These are phyloP conservation scores for Penicillium sp. DNA, from an alignment of 2,329 filamentous ascomycete species.

Conservation along the genomic window DNA sequence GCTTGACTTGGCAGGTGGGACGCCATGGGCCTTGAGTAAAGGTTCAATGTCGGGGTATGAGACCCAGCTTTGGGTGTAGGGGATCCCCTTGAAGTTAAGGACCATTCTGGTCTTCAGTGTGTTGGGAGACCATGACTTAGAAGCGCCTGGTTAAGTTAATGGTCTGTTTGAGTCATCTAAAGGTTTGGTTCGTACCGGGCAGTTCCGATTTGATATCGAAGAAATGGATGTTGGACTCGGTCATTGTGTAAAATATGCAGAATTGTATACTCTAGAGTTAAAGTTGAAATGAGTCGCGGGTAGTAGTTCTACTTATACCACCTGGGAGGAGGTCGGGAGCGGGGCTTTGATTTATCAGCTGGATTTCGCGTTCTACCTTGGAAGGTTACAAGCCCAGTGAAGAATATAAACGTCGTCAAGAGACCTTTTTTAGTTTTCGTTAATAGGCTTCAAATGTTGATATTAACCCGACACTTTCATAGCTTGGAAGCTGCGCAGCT, in stretches of 20 bases:
- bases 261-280: not conserved
- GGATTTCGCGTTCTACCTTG: too few species aligned
- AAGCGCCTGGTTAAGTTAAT: slow-evolving; percentile 19
- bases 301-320: too few species aligned
- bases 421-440: not conserved
- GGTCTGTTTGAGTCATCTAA: not conserved
- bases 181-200: slow-evolving; percentile 18
- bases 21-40: slow-evolving; percentile 22
- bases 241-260: slow-evolving; percentile 13
- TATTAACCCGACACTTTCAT: not conserved
- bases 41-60: slow-evolving; percentile 30
- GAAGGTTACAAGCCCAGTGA: not conserved
- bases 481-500: not conserved
- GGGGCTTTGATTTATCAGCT: slow-evolving; percentile 7
- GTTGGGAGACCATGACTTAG: slow-evolving; percentile 31
- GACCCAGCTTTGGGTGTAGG: slow-evolving; percentile 28
- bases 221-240: slow-evolving; percentile 29
- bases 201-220: slow-evolving; percentile 33
- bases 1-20: slow-evolving; percentile 18
- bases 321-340: not conserved
- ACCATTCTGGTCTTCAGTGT: slow-evolving; percentile 25
- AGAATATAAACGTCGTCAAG: not conserved
- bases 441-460: not conserved
- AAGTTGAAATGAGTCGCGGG: too few species aligned
- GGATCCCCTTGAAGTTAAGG: slow-evolving; percentile 29